A percentile compares a stretch with the other conserved stretches of the same genome.
phyloP scores from a whole-genome alignment of 106 monocot genomes.

The Allium sativum region DNA sequence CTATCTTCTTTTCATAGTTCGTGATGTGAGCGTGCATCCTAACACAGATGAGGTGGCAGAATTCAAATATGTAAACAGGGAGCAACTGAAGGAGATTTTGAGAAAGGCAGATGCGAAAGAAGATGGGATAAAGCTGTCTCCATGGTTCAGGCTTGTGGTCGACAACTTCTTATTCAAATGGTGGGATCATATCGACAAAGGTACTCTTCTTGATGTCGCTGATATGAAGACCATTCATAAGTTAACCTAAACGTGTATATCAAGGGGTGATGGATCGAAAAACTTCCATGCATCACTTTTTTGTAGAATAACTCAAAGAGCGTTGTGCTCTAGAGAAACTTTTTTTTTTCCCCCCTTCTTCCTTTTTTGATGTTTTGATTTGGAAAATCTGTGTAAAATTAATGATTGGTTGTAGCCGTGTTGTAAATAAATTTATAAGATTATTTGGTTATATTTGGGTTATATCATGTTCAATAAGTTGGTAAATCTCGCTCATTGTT shows the following conservation, averaged over 20 bases:
- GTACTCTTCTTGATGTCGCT: conserved; percentile 38
- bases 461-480: too few species aligned
- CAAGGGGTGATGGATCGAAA: not conserved
- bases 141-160: conserved; percentile 74
- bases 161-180: conserved; percentile 63
- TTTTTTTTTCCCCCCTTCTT: too few species aligned
- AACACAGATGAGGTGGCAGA: conserved; percentile 88
- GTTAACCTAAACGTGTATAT: conserved; percentile 9
- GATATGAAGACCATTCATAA: conserved; percentile 72
- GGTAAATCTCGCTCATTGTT: too few species aligned
- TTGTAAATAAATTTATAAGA: too few species aligned
- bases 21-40: conserved; percentile 59
- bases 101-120: conserved; percentile 50
- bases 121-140: conserved; percentile 48
- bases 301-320: not conserved
- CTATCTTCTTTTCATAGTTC: conserved; percentile 79
- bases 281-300: not conserved
- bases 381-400: too few species aligned
- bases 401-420: too few species aligned
- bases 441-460: too few species aligned
- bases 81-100: conserved; percentile 62
- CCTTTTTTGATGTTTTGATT: too few species aligned
- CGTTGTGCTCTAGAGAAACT: too few species aligned
- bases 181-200: conserved; percentile 69
- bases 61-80: conserved; percentile 61